Evolutionary conservation across 2,329 filamentous ascomycete genomes (phyloP), one percentile per base, ranked within the genome.

Genomic region (Juglanconis oblonga): DNA sequence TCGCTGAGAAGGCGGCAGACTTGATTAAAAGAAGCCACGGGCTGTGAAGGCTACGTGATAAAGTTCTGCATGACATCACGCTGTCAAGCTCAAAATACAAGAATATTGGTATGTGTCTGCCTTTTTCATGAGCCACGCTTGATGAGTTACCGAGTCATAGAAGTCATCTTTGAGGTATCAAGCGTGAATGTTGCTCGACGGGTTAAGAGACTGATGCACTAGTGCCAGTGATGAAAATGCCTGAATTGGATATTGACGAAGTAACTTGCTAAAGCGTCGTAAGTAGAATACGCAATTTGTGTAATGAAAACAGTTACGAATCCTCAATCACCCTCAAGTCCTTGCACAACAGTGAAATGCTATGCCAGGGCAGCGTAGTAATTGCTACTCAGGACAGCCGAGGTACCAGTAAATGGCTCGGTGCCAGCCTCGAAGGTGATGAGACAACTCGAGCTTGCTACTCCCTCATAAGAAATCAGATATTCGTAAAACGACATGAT

Each of bases 401-500:
- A 73, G 44, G 65, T 75, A 57, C 82, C 82, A 59, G 75, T 76
- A 64, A 85, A 85, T 2, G 82, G 77, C 72, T 85, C 83, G 2
- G 82, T 85, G 8, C 83, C 83, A 9, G 80, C 81, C 57, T 78
- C 77, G 29, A 84, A 73, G 58, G 76, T 79, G 62, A 78, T 74
- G 58, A 88, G 67, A 35, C 55, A 57, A 64, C 82, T 83, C 74
- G 87, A 81, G 65, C 67, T 78, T 33, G 77, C 70, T 47, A 82
- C 72, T 0, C 78, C 77, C 64, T 86, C 74, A 65, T 73, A 77
- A 24, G 64, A 64, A n/a, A 74, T 75, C 32, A 88, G 73, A 68
- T 87, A 87, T 4, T 73, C 76, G 63, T 85, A 73, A 72, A 89
- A 89, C 3, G 76, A 71, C 65, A 77, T 77, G 63, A 88, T 67